Base-by-base conservation (phyloP, 1,139 yeast genomes). In the Eremothecium sinecaudum region DNA sequence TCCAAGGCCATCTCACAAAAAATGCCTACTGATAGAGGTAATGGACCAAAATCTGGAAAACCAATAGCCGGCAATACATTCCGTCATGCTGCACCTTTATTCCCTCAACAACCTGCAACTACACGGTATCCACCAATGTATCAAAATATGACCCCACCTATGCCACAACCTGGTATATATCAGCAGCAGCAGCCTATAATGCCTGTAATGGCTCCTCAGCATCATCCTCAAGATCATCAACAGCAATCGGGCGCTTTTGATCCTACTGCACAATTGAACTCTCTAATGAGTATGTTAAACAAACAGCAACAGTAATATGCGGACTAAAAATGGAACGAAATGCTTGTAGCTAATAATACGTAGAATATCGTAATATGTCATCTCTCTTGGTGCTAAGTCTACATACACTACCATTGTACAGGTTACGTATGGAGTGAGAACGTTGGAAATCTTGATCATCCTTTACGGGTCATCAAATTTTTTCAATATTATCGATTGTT, bases 1-100 rank as follows among this genome's bases (percentile, higher is more conserved):
- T 83, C 96, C 3, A 87, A 87, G 61, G 90, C 95, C 17, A 84
- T 84, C 63, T 79, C 90, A 4, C 77, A 75, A 59, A 81, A 78
- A 53, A 79, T 80, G 87, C 92, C 92, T 10, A 80, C 90, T 8
- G 82, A 83, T 56, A 75, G 84, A n/a, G 74, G 86, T 5, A 72
- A 82, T 61, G 94, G 93, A 4, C 94, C 93, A 23, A 74, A 79
- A 53, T 79, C 92, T 2, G 79, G 79, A 47, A 71, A 71, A 50
- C 78, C 79, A 43, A 78, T 69, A 46, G 63, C 70, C 13, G 73
- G 34, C n/a, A 32, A 33, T 13, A 39, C 37, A 33, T 35, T 35
- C 22, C 52, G 49, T 30, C 42, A 33, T 40, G 41, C 35, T 48
- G 42, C 33, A 43, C 36, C 22, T 47, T 35, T 35, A 40, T 41